Base-by-base conservation (phyloP, 352 stramenopile genomes). In the Phytopythium oedochilum region DNA sequence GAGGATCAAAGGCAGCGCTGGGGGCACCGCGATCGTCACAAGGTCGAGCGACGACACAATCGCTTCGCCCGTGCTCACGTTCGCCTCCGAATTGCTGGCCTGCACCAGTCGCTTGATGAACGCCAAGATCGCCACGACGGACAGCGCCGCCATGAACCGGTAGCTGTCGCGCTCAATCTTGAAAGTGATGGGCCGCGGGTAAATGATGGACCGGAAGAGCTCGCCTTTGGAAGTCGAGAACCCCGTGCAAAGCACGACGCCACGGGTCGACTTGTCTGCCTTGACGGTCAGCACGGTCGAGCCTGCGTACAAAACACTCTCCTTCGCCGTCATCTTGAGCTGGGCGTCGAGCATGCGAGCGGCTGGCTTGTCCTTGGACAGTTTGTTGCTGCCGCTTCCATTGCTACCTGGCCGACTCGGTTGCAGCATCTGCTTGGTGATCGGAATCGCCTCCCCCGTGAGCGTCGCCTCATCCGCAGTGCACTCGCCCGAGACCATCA, bases 381-480 rank as follows among this genome's bases (percentile, higher is more conserved):
- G 40, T 22, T 53, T 58, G 56, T 86, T 71, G 42, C 88, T 88
- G 1, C 63, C 77, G 39, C 85, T 76, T 4, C 32, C 23, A 12
- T 20, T 53, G 8, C 12, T 53, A 3, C 11, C n/a, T 22, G 83
- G 78, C 17, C 53, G 28, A 1, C 22, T 38, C 0, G 35, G 31
- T 18, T 60, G 35, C 0, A 75, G 36, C 31, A 56, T 50, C 55
- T 88, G 74, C 51, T 92, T 90, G 7, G 71, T 83, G 39, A 91
- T 80, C 5, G 83, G 83, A n/a, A 92, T 84, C n/a, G 81, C 78
- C 55, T 92, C 83, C 0, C 83, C 83, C 15, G 83, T 92, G n/a
- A 92, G 70, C 39, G 78, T 88, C 1, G 83, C 71, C 65, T 92
- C 83, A 46, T 92, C 83, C 18, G 66, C 78, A 26, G 75, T 84